Conservation (phyloP, 2,329 filamentous ascomycete genomes). For the Sphaceloma murrayae region DNA sequence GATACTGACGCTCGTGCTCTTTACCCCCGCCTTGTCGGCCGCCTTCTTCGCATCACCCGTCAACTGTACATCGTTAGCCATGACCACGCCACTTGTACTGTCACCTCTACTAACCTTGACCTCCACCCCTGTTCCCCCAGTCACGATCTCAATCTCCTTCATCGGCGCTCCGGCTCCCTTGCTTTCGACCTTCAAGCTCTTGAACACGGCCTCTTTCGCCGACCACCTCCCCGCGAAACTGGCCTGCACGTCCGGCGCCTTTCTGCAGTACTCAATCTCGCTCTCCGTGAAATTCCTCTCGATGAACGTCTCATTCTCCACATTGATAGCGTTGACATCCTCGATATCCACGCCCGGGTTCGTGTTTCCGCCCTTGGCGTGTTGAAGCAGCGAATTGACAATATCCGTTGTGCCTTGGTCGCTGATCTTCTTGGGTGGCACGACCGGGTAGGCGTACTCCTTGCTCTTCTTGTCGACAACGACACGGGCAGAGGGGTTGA, state of each 20-base stretch:
- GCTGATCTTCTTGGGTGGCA: slow-evolving; percentile 56
- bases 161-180: slow-evolving; percentile 81
- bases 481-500: slow-evolving; percentile 89
- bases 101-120: slow-evolving; percentile 60
- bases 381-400: slow-evolving; percentile 64
- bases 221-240: slow-evolving; percentile 95
- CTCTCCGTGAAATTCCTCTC: slow-evolving; percentile 83
- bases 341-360: slow-evolving; percentile 94
- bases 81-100: not conserved
- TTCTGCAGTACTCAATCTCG: slow-evolving; percentile 80
- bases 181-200: slow-evolving; percentile 79
- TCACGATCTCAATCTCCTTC: slow-evolving; percentile 88
- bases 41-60: slow-evolving; percentile 74
- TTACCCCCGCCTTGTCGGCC: slow-evolving; percentile 78
- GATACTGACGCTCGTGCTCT: slow-evolving; percentile 84
- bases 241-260: slow-evolving; percentile 68
- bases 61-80: slow-evolving; percentile 47
- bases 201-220: slow-evolving; percentile 98
- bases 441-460: slow-evolving; percentile 61
- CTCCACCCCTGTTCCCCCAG: slow-evolving; percentile 63
- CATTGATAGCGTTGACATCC: slow-evolving; percentile 75
- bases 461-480: slow-evolving; percentile 76
- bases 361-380: slow-evolving; percentile 48
- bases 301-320: slow-evolving; percentile 87
- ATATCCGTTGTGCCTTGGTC: slow-evolving; percentile 61